phyloP scores from a whole-genome alignment of 805 yeast genomes.

The Metschnikowia koreensis region DNA sequence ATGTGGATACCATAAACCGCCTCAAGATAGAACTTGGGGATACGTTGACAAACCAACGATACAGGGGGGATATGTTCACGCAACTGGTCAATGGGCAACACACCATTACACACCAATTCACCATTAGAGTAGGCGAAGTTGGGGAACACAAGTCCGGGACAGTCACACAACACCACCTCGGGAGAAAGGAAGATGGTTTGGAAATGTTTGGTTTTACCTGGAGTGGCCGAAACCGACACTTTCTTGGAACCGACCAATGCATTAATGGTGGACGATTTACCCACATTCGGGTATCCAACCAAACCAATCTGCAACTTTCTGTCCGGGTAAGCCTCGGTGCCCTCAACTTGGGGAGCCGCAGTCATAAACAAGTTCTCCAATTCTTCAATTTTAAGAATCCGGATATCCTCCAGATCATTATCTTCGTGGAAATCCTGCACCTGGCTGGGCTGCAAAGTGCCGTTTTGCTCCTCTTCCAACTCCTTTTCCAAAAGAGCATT shows the following conservation, averaged over 20 bases:
- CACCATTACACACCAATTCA: constrained; percentile 96
- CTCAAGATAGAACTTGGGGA: constrained; percentile 86
- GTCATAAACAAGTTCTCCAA: constrained; percentile 74
- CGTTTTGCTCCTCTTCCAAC: constrained; percentile 40
- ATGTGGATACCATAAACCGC: constrained; percentile 92
- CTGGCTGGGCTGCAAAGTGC: too few species aligned
- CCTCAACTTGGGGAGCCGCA: constrained; percentile 71
- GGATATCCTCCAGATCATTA: constrained; percentile 35
- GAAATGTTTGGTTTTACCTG: constrained; percentile 98
- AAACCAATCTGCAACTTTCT: constrained; percentile 81
- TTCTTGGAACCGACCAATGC: constrained; percentile 94
- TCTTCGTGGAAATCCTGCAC: constrained; percentile 14
- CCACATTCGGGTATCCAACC: constrained; percentile 94
- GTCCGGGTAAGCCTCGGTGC: constrained; percentile 56
- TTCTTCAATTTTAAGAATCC: constrained; percentile 78
- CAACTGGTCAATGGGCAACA: constrained; percentile 95
- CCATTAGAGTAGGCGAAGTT: constrained; percentile 96
- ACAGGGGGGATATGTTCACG: constrained; percentile 90
- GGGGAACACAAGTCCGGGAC: constrained; percentile 99
- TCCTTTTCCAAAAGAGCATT: constrained; percentile 70
- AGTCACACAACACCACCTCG: constrained; percentile 86
- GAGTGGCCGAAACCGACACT: constrained; percentile 97
- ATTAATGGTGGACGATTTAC: constrained; percentile 96
- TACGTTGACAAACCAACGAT: constrained; percentile 77
- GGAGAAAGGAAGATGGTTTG: constrained; percentile 89